Base-by-base conservation (phyloP, 331 rosid genomes). In the Malus hybrid region DNA sequence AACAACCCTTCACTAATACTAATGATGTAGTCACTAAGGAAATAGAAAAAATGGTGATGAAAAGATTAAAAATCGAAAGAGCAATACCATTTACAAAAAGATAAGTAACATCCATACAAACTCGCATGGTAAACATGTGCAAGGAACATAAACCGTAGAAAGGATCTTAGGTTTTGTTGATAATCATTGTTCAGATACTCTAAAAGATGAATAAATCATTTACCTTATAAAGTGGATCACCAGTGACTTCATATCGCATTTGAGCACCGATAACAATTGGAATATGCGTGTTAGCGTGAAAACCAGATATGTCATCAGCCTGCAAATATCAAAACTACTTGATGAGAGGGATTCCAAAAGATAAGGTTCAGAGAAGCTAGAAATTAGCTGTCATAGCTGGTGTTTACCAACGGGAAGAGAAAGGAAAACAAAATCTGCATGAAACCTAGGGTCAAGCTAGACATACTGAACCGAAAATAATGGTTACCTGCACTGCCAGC, bases 141-240 rank as follows among this genome's bases (percentile, higher is more conserved):
- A 31, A 54, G 75, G 48, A 44, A 39, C 12, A 57, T 44, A 4
- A 80, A 64, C 67, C 42, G n/a, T 33, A 76, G 6, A 65, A 22
- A 20, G 56, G 57, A 34, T 57, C 24, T 44, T 60, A 70, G 59
- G 69, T 31, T 78, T 63, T 71, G 54, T 22, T 64, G 62, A 39
- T 42, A 42, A 65, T 46, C 64, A n/a, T 64, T 61, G 69, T 60
- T 70, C 39, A 59, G 50, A 65, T 11, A 28, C 42, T 67, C 9
- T 20, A 16, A 18, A 31, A 67, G 14, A 48, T 50, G 44, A 62
- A 19, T 36, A 15, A 42, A 69, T 18, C 19, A 70, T 22, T 79
- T 82, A 93, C 98, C 96, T 82, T 89, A 79, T 91, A 87, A 76
- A 91, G 86, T 15, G 96, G 97, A 80, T 93, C 98, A 6, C 98